Evolutionary conservation across 2,329 filamentous ascomycete genomes (phyloP).

Genomic region (Shiraia bambusicola): DNA sequence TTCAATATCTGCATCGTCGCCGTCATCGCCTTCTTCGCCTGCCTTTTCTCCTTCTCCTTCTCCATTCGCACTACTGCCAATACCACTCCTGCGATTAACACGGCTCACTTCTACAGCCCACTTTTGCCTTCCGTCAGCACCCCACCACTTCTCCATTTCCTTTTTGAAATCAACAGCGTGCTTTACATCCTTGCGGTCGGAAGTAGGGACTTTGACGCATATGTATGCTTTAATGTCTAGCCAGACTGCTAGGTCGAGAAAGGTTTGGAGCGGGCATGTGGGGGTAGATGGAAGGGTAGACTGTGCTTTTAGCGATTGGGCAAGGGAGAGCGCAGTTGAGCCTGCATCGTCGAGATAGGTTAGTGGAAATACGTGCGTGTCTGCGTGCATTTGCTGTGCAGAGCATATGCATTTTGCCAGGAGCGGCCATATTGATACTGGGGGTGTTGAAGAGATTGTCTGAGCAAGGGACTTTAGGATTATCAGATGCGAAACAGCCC

Average conservation of each 20-base stretch:
- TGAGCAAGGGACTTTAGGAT: slow-evolving; percentile 23
- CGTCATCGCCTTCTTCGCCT: slow-evolving; percentile 3
- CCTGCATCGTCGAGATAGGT: slow-evolving; percentile 26
- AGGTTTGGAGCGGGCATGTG: not conserved
- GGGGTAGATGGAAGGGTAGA: slow-evolving; percentile 14
- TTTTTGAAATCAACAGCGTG: slow-evolving; percentile 28
- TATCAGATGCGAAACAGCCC: slow-evolving; percentile 28
- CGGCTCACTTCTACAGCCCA: slow-evolving; percentile 16
- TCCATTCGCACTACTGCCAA: too few relatives aligned
- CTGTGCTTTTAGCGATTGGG: slow-evolving; percentile 8
- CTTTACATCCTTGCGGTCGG: slow-evolving; percentile 20
- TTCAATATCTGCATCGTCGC: too few relatives aligned
- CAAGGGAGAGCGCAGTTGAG: slow-evolving; percentile 12
- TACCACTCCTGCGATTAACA: slow-evolving; percentile 11
- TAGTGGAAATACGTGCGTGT: slow-evolving; percentile 19
- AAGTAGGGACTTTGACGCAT: slow-evolving; percentile 18
- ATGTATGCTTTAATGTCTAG: slow-evolving; percentile 27
- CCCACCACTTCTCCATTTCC: slow-evolving; percentile 22
- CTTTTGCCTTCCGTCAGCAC: slow-evolving; percentile 14
- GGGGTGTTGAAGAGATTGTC: slow-evolving; percentile 3
- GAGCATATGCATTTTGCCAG: slow-evolving; percentile 23
- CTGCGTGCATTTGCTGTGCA: slow-evolving; percentile 16
- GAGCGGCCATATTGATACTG: slow-evolving; percentile 20
- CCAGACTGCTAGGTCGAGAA: slow-evolving; percentile 28
- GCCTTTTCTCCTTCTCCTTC: not conserved